These are phyloP conservation scores for Aspergillus bombycis DNA, from an alignment of 2,329 filamentous ascomycete species.

Conservation along the genomic window DNA sequence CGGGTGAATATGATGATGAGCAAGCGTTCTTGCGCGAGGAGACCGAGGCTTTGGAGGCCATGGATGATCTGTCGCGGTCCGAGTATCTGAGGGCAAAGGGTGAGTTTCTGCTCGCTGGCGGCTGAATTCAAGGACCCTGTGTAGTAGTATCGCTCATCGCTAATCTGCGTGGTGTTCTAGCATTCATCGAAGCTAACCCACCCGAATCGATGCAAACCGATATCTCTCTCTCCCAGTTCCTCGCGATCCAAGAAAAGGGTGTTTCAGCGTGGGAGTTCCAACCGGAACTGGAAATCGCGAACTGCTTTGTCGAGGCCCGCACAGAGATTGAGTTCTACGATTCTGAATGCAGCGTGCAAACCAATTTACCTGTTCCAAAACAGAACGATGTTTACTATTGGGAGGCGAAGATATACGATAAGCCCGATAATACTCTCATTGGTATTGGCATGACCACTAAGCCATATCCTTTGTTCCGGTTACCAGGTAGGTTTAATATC, in stretches of 20 bases:
- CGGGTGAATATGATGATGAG: slow-evolving; percentile 97
- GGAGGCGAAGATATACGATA: slow-evolving; percentile 98
- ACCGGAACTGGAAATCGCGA: slow-evolving; percentile 97
- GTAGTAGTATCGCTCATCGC: not conserved
- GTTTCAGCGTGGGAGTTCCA: slow-evolving; percentile 99
- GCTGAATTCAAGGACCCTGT: not conserved
- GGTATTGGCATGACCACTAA: slow-evolving; percentile 96
- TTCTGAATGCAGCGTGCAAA: slow-evolving; percentile 95
- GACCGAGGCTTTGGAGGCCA: slow-evolving; percentile 88
- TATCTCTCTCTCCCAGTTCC: slow-evolving; percentile 94
- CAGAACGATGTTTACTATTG: slow-evolving; percentile 99
- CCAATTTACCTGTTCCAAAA: slow-evolving; percentile 94
- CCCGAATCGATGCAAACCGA: slow-evolving; percentile 95
- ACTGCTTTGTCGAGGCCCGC: slow-evolving; percentile 94
- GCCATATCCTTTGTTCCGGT: slow-evolving; percentile 89
- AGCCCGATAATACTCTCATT: slow-evolving; percentile 83
- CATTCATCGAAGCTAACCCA: slow-evolving; percentile 90
- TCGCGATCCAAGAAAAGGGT: slow-evolving; percentile 98
- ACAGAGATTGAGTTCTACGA: slow-evolving; percentile 99
- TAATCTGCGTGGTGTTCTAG: slow-evolving; percentile 50
- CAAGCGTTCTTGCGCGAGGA: slow-evolving; percentile 93
- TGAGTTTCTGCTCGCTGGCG: slow-evolving; percentile 45
- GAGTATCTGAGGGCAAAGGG: slow-evolving; percentile 96
- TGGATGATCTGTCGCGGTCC: slow-evolving; percentile 88
- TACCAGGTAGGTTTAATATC: slow-evolving; percentile 71